These are phyloP conservation scores for Prinsepia uniflora DNA, from an alignment of 306 rosid species.

Conservation along the genomic window DNA sequence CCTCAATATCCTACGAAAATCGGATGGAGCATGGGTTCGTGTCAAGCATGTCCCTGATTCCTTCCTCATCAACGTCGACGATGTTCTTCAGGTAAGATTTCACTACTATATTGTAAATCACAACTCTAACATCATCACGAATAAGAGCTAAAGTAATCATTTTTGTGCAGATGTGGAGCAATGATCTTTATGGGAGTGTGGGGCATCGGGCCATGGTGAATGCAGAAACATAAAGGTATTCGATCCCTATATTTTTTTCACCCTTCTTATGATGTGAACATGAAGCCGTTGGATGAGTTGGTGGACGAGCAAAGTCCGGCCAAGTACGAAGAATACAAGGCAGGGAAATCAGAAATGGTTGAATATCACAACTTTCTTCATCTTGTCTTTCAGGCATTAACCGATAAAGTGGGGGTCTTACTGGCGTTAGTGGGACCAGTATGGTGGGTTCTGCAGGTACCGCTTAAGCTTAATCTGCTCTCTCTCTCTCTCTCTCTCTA, in stretches of 20 bases:
- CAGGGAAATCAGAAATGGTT: too few species aligned
- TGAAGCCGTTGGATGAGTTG: constrained; percentile 15
- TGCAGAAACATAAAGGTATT: constrained; percentile 5
- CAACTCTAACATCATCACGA: background rate
- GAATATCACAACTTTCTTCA: too few species aligned
- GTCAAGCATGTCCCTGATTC: constrained; percentile 11
- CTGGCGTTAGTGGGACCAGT: too few species aligned
- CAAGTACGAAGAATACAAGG: background rate
- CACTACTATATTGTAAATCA: too few species aligned
- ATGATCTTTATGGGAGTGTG: background rate
- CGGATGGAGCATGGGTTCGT: constrained; percentile 2
- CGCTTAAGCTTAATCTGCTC: too few species aligned
- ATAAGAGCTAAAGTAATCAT: background rate
- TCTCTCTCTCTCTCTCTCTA: too few species aligned
- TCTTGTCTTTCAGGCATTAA: too few species aligned
- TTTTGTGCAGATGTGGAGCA: constrained; percentile 8
- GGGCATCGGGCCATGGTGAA: constrained; percentile 9
- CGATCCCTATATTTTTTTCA: constrained; percentile 5
- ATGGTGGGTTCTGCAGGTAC: too few species aligned
- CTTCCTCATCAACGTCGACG: constrained; percentile 4
- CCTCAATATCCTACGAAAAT: constrained; percentile 6
- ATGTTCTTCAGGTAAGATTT: background rate
- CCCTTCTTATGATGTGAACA: constrained; percentile 1
- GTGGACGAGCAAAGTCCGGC: constrained; percentile 8
- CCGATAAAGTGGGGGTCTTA: too few species aligned